Percentiles rank a stretch among this genome's conserved stretches.
These are phyloP conservation scores for Myxozyma udenii DNA, from an alignment of 805 yeast species.

Conservation along the genomic window DNA sequence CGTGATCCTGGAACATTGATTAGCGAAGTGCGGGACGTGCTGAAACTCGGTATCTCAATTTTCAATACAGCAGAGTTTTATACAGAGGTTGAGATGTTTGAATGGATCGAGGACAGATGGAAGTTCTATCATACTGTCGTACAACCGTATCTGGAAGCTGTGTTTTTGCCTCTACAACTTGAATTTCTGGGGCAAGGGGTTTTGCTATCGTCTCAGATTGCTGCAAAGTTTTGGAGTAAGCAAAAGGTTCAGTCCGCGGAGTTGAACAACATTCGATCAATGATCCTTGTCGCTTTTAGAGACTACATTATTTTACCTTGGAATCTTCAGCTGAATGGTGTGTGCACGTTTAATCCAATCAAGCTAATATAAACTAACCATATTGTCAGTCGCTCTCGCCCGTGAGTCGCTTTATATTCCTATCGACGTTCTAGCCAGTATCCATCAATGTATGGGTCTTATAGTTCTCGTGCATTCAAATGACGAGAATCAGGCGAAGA, in stretches of 20 bases:
- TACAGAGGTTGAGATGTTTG: conserved; percentile 34
- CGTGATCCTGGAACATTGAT: conserved; percentile 42
- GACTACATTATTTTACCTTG: conserved; percentile 40
- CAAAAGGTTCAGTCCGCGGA: conserved; percentile 28
- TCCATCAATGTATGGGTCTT: conserved; percentile 63
- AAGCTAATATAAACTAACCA: neutral
- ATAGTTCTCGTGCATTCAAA: conserved; percentile 52
- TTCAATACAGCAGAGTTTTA: conserved; percentile 40
- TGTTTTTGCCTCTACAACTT: conserved; percentile 57
- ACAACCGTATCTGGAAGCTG: conserved; percentile 57
- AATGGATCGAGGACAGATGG: conserved; percentile 38
- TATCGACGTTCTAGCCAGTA: conserved; percentile 35
- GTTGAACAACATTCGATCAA: conserved; percentile 33
- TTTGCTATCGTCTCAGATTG: conserved; percentile 40
- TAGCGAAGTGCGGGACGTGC: conserved; percentile 47
- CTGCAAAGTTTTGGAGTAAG: conserved; percentile 40
- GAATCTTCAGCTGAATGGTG: conserved; percentile 18
- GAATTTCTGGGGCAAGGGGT: conserved; percentile 49
- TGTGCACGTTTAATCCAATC: neutral
- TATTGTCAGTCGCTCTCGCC: conserved; percentile 1
- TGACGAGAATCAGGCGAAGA: conserved; percentile 55
- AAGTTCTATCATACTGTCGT: conserved; percentile 52
- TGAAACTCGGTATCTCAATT: conserved; percentile 32
- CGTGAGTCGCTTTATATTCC: neutral
- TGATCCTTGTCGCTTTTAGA: conserved; percentile 39